These are phyloP conservation scores for Septoria linicola DNA, from an alignment of 2,329 filamentous ascomycete genomes.

Conservation along the genomic window DNA sequence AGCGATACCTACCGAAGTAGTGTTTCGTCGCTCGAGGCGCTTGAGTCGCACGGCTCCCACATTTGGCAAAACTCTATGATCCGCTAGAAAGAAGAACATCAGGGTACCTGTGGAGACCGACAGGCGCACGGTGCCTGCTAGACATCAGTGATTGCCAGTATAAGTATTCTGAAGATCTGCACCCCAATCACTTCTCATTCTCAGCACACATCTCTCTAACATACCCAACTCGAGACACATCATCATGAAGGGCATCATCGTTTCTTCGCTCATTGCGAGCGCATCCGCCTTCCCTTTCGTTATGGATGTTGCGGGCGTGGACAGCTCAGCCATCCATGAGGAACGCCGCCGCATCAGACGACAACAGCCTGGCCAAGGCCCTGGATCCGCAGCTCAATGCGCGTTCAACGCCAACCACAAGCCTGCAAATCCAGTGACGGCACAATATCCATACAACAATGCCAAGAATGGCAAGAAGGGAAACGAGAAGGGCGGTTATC, in stretches of 20 bases:
- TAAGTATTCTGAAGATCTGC: constrained; percentile 13
- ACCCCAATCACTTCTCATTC: background rate
- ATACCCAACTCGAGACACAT: background rate
- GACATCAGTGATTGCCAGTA: background rate
- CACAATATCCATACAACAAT: constrained; percentile 44
- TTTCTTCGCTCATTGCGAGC: constrained; percentile 24
- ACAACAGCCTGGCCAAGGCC: constrained; percentile 17
- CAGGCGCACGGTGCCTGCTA: constrained; percentile 5
- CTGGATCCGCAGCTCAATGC: constrained; percentile 36
- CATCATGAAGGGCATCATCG: constrained; percentile 31
- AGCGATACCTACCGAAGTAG: background rate
- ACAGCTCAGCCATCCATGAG: constrained; percentile 31
- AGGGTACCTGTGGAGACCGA: constrained; percentile 1
- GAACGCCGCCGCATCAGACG: constrained; percentile 15
- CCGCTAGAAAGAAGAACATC: background rate
- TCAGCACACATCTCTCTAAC: background rate
- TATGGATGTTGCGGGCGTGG: constrained; percentile 39
- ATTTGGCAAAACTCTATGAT: constrained; percentile 2
- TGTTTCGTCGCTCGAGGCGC: background rate
- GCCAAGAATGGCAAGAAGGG: constrained; percentile 45
- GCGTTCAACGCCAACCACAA: constrained; percentile 44
- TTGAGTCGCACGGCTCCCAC: constrained; percentile 8
- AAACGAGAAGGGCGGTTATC: constrained; percentile 44
- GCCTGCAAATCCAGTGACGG: constrained; percentile 37
- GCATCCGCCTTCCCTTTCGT: constrained; percentile 44